Evolutionary conservation across 2,329 filamentous ascomycete genomes (phyloP), one percentile per base, ranked within the genome.

Genomic region (Talaromyces sp.): DNA sequence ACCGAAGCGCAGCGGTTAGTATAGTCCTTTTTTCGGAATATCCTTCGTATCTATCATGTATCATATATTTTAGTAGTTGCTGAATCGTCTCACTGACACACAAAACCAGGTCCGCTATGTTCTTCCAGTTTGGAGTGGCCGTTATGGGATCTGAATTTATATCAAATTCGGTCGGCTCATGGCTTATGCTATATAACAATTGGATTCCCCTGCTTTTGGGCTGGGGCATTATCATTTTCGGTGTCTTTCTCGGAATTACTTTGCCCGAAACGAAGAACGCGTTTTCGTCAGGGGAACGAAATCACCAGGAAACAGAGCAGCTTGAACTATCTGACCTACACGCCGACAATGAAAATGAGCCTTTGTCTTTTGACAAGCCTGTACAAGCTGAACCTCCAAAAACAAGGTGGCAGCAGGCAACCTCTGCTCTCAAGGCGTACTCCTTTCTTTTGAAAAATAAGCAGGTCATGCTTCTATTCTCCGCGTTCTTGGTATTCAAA

Each of bases 401-500:
- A 19, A 29, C 59, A 17, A 35, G 29, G 27, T 60, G 54, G 54
- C 41, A 32, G 27, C 32, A 38, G 9, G 19, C 56, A 24, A 32
- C 50, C 9, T 60, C 70, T 67, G 63, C 72, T 32, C 69, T 67
- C 59, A 66, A 62, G 58, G 77, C 69, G 58, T 81, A 77, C 48
- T 67, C 72, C 5, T 74, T 79, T 53, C 69, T 74, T 3, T 71
- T 80, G 50, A 65, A 76, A 54, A 72, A 73, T 53, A 75, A 72
- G 38, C 75, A 76, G 50, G 69, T 77, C 19, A 69, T 76, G 1
- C 68, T 81, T 27, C 73, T 79, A 3, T 67, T 81, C 9, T 74
- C 77, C 11, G 75, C 77, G 0, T 81, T 81, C 61, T 65, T 82
- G 24, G 76, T 79, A 14, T 80, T 78, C 64, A 74, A 78, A n/a